These are phyloP conservation scores for Lipomyces sp. DNA, from an alignment of 805 yeast species.

Conservation along the genomic window DNA sequence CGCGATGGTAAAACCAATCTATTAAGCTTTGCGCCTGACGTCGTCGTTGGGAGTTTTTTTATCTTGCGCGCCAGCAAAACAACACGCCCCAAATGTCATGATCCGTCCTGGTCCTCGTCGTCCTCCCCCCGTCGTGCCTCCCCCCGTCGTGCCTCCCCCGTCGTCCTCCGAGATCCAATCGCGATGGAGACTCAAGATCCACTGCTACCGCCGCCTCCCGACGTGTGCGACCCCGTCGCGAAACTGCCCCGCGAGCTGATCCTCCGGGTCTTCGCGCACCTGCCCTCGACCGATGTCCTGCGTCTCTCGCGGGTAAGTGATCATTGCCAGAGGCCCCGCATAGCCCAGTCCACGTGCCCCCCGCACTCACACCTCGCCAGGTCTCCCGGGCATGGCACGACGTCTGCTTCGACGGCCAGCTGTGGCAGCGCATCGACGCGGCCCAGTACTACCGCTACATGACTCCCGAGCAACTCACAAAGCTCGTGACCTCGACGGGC, in stretches of 20 bases:
- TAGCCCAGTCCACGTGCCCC: too few relatives aligned
- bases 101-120: too few relatives aligned
- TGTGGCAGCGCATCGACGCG: conserved; percentile 22
- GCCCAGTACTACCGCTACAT: conserved; percentile 3
- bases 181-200: too few relatives aligned
- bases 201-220: not conserved
- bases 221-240: conserved; percentile 1
- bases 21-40: too few relatives aligned
- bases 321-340: too few relatives aligned
- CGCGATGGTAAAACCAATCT: too few relatives aligned
- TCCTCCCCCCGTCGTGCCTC: too few relatives aligned
- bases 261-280: conserved; percentile 3
- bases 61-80: not conserved
- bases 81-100: too few relatives aligned
- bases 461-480: conserved; percentile 8
- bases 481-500: conserved; percentile 8
- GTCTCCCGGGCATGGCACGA: conserved; percentile 12
- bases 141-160: too few relatives aligned
- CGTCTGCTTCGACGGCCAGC: conserved; percentile 22
- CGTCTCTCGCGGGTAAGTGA: conserved; percentile 6
- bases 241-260: conserved; percentile 15
- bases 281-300: conserved; percentile 1
- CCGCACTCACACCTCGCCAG: not conserved
- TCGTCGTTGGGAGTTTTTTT: not conserved
- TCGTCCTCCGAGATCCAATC: too few relatives aligned